Conservation (phyloP, 2,329 filamentous ascomycete genomes). For the Pyrenophora seminiperda region DNA sequence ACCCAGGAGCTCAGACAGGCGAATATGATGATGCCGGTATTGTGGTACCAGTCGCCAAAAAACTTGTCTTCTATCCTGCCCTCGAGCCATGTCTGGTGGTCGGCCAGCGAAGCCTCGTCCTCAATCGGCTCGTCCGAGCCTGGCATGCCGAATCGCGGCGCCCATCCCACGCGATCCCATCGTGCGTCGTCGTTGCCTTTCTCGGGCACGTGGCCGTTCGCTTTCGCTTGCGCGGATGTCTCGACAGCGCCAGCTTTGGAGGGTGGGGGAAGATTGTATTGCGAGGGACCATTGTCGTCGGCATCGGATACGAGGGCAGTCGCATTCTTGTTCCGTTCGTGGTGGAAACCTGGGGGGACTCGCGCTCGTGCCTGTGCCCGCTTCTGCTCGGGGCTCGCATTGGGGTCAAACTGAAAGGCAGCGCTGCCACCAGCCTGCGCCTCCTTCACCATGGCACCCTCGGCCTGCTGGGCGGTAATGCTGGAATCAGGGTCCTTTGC, state of each 20-base stretch:
- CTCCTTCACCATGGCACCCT: conserved; percentile 75
- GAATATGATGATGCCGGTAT: conserved; percentile 90
- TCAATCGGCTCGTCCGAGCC: conserved; percentile 58
- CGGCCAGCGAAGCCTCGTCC: conserved; percentile 71
- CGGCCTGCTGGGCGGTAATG: conserved; percentile 71
- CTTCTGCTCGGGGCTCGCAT: conserved; percentile 84
- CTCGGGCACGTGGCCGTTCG: conserved; percentile 60
- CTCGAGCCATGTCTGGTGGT: conserved; percentile 89
- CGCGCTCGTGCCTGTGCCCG: conserved; percentile 73
- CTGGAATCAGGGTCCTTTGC: conserved; percentile 71
- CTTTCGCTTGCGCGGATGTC: conserved; percentile 53
- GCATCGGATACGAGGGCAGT: conserved; percentile 79
- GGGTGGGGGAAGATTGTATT: conserved; percentile 78
- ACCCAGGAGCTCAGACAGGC: conserved; percentile 91
- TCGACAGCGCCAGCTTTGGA: conserved; percentile 71
- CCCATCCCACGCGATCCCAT: conserved; percentile 75
- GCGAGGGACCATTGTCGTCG: conserved; percentile 51
- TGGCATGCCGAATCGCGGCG: conserved; percentile 74
- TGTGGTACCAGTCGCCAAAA: conserved; percentile 98
- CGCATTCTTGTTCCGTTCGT: conserved; percentile 65
- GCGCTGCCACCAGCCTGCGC: conserved; percentile 77
- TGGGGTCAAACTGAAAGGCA: conserved; percentile 84
- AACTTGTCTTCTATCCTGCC: conserved; percentile 83
- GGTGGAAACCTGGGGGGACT: conserved; percentile 68
- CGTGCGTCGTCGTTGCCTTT: conserved; percentile 58